A percentile compares a stretch with the other conserved stretches of the same genome.
Conservation (phyloP, 257 asterid genomes). For the Linderniella brevidens region DNA sequence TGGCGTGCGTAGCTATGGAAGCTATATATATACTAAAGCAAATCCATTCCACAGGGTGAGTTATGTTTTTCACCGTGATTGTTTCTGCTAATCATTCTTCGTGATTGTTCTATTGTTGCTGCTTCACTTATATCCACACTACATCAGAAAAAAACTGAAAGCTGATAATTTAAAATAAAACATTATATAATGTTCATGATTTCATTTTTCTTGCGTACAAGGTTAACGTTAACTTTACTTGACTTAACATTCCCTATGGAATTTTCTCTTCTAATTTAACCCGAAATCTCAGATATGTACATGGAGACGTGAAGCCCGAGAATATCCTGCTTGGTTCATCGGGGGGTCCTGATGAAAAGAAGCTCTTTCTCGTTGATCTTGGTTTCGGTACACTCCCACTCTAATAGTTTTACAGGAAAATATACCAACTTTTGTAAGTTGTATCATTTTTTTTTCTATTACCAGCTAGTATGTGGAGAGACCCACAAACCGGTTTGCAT, state of each 20-base stretch:
- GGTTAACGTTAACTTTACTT: constrained; percentile 3
- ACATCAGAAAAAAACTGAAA: neutral
- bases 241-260: neutral
- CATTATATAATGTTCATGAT: no score
- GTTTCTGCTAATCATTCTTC: no score
- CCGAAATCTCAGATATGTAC: constrained; percentile 32
- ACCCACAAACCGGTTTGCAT: constrained; percentile 31
- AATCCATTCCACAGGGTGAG: constrained; percentile 76
- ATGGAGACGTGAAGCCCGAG: constrained; percentile 65
- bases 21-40: constrained; percentile 78
- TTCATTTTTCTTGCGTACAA: no score
- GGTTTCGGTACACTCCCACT: constrained; percentile 32
- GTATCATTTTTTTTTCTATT: constrained; percentile 5
- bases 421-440: constrained; percentile 6
- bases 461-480: constrained; percentile 70
- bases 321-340: constrained; percentile 43
- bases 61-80: no score
- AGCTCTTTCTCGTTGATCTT: constrained; percentile 46
- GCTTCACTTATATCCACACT: no score
- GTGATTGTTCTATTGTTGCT: no score
- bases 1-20: constrained; percentile 87
- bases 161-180: no score
- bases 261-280: no score
- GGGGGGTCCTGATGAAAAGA: constrained; percentile 42
- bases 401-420: constrained; percentile 7